These are phyloP conservation scores for Teratosphaeria epicoccoides DNA, from an alignment of 2,329 filamentous ascomycete species.

Conservation along the genomic window DNA sequence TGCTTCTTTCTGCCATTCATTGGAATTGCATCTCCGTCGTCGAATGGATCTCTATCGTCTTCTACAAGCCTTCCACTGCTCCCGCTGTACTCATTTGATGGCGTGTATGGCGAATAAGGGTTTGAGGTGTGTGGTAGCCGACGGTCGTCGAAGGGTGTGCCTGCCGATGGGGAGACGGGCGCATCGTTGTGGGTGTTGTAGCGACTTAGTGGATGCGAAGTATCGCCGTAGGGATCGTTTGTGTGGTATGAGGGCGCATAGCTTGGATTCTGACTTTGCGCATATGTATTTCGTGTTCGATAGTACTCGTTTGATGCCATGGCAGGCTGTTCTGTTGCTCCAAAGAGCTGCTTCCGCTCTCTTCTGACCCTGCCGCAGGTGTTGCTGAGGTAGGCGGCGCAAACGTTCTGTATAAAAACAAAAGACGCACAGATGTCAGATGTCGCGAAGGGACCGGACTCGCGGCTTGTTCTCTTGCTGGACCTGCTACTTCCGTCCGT, in stretches of 20 bases:
- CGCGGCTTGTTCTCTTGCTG: neutral
- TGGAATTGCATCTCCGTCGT: constrained; percentile 40
- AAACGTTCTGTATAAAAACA: neutral
- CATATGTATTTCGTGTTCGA: neutral
- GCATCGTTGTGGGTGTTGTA: constrained; percentile 36
- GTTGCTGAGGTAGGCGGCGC: neutral
- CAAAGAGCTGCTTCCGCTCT: neutral
- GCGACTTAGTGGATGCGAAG: constrained; percentile 14
- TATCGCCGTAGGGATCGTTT: neutral
- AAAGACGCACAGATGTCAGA: neutral
- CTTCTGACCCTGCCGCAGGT: neutral
- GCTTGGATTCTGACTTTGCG: neutral
- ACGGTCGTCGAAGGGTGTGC: constrained; percentile 24
- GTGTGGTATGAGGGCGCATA: neutral
- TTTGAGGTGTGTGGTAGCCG: too few relatives aligned
- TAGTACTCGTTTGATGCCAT: neutral
- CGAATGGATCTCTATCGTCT: constrained; percentile 35
- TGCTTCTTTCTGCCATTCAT: constrained; percentile 31
- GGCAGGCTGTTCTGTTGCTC: neutral
- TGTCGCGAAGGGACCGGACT: neutral
- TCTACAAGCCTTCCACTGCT: constrained; percentile 46
- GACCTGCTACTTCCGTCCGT: neutral
- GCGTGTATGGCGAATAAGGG: constrained; percentile 13
- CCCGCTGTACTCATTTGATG: constrained; percentile 42
- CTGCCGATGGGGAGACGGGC: constrained; percentile 23